phyloP scores from a whole-genome alignment of 495 filamentous ascomycete species.

The Neurospora intermedia region DNA sequence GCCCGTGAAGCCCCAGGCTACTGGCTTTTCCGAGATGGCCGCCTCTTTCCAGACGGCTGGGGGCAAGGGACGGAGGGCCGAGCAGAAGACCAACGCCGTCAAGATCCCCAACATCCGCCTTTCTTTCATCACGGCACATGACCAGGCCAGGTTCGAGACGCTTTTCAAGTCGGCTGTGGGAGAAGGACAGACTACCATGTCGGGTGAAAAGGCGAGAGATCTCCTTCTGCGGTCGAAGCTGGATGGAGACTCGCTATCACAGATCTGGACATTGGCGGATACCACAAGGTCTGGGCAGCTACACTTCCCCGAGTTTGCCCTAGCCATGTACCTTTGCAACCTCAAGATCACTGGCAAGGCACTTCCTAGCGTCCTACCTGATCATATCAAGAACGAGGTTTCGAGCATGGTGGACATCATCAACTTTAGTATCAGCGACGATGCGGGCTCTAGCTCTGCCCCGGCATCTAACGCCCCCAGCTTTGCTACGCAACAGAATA shows the following conservation, averaged over 20 bases:
- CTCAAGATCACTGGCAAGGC: conserved; percentile 78
- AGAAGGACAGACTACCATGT: conserved; percentile 69
- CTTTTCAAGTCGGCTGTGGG: conserved; percentile 94
- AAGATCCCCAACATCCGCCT: conserved; percentile 94
- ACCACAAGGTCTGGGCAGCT: conserved; percentile 94
- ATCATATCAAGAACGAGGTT: conserved; percentile 87
- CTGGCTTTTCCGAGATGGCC: conserved; percentile 70
- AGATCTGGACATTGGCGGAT: conserved; percentile 93
- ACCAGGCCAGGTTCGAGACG: conserved; percentile 97
- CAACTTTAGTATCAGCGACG: conserved; percentile 83
- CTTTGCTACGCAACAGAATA: conserved; percentile 57
- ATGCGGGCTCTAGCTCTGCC: conserved; percentile 35
- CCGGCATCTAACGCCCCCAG: conserved; percentile 62
- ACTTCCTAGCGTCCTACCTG: conserved; percentile 63
- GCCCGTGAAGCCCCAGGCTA: conserved; percentile 56
- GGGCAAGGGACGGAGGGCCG: conserved; percentile 32
- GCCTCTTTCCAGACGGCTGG: conserved; percentile 64
- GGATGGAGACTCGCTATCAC: conserved; percentile 66
- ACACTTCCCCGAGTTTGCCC: conserved; percentile 93
- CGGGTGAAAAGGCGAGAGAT: conserved; percentile 84
- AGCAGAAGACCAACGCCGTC: conserved; percentile 24
- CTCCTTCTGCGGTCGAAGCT: conserved; percentile 80
- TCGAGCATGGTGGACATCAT: conserved; percentile 99
- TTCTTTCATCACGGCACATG: conserved; percentile 88
- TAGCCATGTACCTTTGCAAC: conserved; percentile 99